These are phyloP conservation scores for Euphorbia peplus DNA, from an alignment of 345 rosid species.

Conservation along the genomic window DNA sequence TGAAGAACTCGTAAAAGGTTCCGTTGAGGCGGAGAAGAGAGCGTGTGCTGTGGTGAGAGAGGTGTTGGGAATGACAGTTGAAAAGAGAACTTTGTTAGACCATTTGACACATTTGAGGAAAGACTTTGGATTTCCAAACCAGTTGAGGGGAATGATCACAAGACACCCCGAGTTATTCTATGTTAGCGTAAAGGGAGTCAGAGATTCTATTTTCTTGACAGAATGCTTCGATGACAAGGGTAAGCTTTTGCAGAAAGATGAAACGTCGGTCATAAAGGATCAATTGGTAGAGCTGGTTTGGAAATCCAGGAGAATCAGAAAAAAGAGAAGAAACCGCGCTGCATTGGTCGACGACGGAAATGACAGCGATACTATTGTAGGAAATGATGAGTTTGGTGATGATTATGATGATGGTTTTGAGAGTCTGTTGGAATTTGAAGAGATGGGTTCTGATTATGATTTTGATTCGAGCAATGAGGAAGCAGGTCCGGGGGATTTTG, in stretches of 20 bases:
- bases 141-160: constrained; percentile 63
- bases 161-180: constrained; percentile 90
- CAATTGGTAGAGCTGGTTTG: constrained; percentile 54
- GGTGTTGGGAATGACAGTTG: constrained; percentile 64
- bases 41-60: constrained; percentile 74
- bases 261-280: constrained; percentile 43
- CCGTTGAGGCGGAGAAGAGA: constrained; percentile 76
- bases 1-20: constrained; percentile 47
- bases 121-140: constrained; percentile 67
- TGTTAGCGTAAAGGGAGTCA: constrained; percentile 69
- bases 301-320: constrained; percentile 67
- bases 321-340: constrained; percentile 44
- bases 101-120: constrained; percentile 89
- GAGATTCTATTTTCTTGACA: constrained; percentile 70
- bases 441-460: constrained; percentile 49
- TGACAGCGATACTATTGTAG: constrained; percentile 1
- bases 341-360: constrained; percentile 10
- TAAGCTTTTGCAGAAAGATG: constrained; percentile 56
- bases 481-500: constrained; percentile 16
- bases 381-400: constrained; percentile 25
- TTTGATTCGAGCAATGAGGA: constrained; percentile 28
- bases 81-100: constrained; percentile 72
- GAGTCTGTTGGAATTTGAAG: constrained; percentile 57
- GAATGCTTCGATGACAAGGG: constrained; percentile 73
- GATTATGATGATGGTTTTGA: constrained; percentile 70